Conservation (phyloP, 352 stramenopile genomes). For the Globisporangium megalacanthum region DNA sequence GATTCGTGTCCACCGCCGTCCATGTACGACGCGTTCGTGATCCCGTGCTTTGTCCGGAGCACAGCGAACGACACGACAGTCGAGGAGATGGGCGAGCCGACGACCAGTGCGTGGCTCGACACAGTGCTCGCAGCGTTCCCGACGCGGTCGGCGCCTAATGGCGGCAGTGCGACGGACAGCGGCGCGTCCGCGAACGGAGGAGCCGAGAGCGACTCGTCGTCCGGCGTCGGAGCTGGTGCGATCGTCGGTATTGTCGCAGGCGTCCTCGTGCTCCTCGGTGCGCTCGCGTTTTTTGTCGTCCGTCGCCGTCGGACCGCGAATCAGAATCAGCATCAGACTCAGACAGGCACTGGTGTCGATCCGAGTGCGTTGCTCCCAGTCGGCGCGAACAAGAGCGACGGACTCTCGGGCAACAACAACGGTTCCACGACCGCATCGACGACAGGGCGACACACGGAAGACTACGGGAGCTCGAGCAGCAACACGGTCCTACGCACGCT, state of each 20-base stretch:
- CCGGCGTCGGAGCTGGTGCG: slow-evolving; percentile 3
- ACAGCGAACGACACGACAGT: background rate
- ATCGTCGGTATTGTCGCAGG: slow-evolving; percentile 7
- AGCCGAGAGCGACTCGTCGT: slow-evolving; percentile 5
- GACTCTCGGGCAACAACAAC: background rate
- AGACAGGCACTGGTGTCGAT: background rate
- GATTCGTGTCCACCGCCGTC: background rate
- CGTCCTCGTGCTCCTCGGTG: slow-evolving; percentile 9
- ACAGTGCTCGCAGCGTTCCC: slow-evolving; percentile 9
- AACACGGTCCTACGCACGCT: slow-evolving; percentile 17
- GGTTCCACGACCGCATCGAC: slow-evolving; percentile 8
- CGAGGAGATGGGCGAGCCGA: slow-evolving; percentile 3
- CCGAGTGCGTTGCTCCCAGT: slow-evolving; percentile 6
- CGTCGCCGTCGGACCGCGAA: background rate
- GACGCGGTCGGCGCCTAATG: background rate
- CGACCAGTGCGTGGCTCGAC: slow-evolving; percentile 11
- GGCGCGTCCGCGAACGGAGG: background rate
- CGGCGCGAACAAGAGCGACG: background rate
- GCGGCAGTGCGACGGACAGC: background rate
- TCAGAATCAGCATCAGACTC: background rate
- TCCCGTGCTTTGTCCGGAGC: slow-evolving; percentile 5
- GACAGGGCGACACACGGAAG: slow-evolving; percentile 1
- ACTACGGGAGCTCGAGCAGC: slow-evolving; percentile 20
- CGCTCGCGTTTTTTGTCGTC: slow-evolving; percentile 6
- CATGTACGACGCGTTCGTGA: slow-evolving; percentile 5